Evolutionary conservation across 2,329 filamentous ascomycete species (phyloP), one percentile per base, ranked within the genome.

Genomic region (Teratosphaeria pseudoeucalypti): DNA sequence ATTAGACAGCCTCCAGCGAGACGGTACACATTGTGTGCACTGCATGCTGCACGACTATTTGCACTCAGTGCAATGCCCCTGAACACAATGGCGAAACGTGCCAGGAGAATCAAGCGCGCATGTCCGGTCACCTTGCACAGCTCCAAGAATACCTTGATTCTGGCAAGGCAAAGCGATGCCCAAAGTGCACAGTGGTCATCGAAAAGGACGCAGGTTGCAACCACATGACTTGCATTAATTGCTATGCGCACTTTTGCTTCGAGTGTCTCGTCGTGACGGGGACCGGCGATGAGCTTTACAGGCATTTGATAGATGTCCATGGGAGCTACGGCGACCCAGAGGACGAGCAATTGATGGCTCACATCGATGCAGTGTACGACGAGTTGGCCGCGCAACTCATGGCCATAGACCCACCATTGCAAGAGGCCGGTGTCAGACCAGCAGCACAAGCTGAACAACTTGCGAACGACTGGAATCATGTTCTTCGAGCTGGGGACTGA

Each of bases 41-140:
- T 4, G 23, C 29, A 9, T 63, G 61, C 61, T 58, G 59, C 39
- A 61, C 55, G 6, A 53, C 54, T 34, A 61, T 32, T 39, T 63
- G 61, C 59, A 58, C 57, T 9, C 32, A 39, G 11, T 63, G 61
- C 52, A 57, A 56, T 4, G 54, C 34, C 29, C 39, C 58, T 34
- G 27, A 43, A 12, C 61, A 63, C 49, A 55, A 39, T n/a, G 54
- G 47, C 26, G 61, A 63, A 19, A 61, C 54, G 14, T 63, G 61
- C 53, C 55, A 55, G 14, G 14, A 61, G 26, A 55, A 56, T 49
- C 39, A 52, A 27, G 14, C 16, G 6, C 61, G 61, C 52, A 58
- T 32, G 16, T 23, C 2, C 16, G 52, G 12, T 16, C 27, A 61
- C 26, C 23, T 32, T 11, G 52, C 55, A 26, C 47, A 37, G 14